phyloP scores from a whole-genome alignment of 1,284 basidiomycete genomes.

The Pisolithus thermaeus region DNA sequence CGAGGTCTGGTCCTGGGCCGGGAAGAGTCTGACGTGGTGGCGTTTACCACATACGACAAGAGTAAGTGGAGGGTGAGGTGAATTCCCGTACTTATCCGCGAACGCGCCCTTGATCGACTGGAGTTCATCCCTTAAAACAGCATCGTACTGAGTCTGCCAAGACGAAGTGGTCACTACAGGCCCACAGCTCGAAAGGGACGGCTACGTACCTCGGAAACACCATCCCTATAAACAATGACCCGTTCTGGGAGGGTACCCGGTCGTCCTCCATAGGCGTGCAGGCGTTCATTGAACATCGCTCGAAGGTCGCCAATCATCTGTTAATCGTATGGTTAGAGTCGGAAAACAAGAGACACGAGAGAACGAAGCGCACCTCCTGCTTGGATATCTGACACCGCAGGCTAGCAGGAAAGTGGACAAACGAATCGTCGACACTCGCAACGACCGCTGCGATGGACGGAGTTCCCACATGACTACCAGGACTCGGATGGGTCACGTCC shows the following conservation, averaged over 20 bases:
- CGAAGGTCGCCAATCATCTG: conserved; percentile 64
- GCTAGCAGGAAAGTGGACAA: conserved; percentile 67
- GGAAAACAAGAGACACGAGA: too few relatives aligned
- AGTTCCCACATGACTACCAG: conserved; percentile 48
- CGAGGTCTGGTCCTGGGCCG: conserved; percentile 36
- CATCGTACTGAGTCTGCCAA: conserved; percentile 59
- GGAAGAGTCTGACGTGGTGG: conserved; percentile 66
- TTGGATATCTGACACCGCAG: conserved; percentile 56
- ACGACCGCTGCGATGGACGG: conserved; percentile 78
- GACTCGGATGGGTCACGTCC: conserved; percentile 73
- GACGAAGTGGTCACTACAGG: background rate
- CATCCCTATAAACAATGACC: conserved; percentile 68
- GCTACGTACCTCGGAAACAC: conserved; percentile 61
- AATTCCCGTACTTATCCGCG: conserved; percentile 34
- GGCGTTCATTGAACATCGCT: conserved; percentile 63
- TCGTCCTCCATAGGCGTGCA: conserved; percentile 50
- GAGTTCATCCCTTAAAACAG: conserved; percentile 53
- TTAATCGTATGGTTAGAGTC: background rate
- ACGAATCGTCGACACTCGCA: conserved; percentile 58
- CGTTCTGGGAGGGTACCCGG: conserved; percentile 54
- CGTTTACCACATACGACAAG: conserved; percentile 77
- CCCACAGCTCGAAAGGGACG: too few relatives aligned
- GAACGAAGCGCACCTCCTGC: conserved; percentile 48
- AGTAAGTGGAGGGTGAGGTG: conserved; percentile 58
- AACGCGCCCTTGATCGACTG: conserved; percentile 53